Evolutionary conservation across 2,329 filamentous ascomycete species (phyloP).

Genomic region (Aspergillus fischeri): DNA sequence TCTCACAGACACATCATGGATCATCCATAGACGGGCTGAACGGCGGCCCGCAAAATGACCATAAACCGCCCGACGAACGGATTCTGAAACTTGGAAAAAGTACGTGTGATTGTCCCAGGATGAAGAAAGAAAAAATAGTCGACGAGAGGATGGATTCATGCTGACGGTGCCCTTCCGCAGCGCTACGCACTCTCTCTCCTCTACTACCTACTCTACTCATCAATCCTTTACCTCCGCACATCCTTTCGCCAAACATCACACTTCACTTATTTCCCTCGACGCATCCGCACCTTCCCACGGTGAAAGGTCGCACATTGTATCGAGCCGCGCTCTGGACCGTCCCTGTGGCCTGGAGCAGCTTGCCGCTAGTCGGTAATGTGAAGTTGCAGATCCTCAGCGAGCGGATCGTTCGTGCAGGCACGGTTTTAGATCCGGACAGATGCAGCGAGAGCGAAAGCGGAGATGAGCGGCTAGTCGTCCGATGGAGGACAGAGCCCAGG

Average conservation of each 20-base stretch:
- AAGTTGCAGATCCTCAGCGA: conserved; percentile 83
- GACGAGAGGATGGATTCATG: background rate
- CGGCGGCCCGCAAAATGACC: conserved; percentile 29
- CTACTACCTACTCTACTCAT: conserved; percentile 58
- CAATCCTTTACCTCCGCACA: conserved; percentile 58
- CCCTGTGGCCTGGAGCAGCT: conserved; percentile 88
- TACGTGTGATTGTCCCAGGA: conserved; percentile 28
- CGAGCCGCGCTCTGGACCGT: conserved; percentile 93
- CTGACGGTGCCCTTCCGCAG: conserved; percentile 32
- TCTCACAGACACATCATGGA: conserved; percentile 22
- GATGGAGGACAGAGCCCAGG: conserved; percentile 68
- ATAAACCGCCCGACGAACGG: conserved; percentile 54
- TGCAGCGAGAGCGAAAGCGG: conserved; percentile 29
- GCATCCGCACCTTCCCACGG: conserved; percentile 70
- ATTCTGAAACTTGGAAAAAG: conserved; percentile 60
- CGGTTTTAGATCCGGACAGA: conserved; percentile 34
- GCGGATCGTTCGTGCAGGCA: conserved; percentile 67
- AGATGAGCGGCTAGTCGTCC: conserved; percentile 79
- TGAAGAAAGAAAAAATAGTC: background rate
- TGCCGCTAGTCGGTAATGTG: conserved; percentile 88
- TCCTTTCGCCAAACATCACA: conserved; percentile 59
- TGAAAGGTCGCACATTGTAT: conserved; percentile 85
- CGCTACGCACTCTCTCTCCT: conserved; percentile 58
- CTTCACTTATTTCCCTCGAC: conserved; percentile 63
- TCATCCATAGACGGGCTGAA: conserved; percentile 20